Conservation (phyloP, 1,139 yeast genomes). For the Eremothecium cymbalariae region DNA sequence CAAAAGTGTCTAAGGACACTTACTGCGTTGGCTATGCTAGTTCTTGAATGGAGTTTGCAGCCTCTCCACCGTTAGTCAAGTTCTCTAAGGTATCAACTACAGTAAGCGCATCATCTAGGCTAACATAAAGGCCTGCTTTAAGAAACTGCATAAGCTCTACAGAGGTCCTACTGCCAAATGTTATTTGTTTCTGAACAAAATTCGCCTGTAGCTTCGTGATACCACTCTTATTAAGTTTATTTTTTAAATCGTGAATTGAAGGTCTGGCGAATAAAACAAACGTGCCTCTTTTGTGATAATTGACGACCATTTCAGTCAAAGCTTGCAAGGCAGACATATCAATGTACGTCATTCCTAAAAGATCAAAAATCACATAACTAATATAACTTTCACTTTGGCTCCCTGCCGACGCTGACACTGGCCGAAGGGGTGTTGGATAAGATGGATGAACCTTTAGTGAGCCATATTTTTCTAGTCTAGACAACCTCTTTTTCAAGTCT, state of each 20-base stretch:
- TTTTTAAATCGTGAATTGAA: neutral
- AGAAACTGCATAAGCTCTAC: neutral
- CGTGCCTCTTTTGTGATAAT: constrained; percentile 50
- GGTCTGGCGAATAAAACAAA: constrained; percentile 53
- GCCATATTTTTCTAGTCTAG: constrained; percentile 77
- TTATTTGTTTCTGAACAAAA: neutral
- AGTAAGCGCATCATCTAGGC: constrained; percentile 2
- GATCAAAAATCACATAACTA: constrained; percentile 65
- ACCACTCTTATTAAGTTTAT: constrained; percentile 1
- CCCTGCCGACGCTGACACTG: constrained; percentile 46
- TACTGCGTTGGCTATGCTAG: too few relatives aligned
- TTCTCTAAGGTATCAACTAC: neutral
- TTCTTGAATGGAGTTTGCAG: too few relatives aligned
- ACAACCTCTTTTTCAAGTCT: constrained; percentile 66
- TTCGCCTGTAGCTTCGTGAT: constrained; percentile 1
- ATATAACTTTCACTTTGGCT: constrained; percentile 48
- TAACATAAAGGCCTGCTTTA: neutral
- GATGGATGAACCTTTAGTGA: constrained; percentile 72
- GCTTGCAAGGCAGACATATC: constrained; percentile 88
- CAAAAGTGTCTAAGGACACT: too few relatives aligned
- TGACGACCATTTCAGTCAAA: constrained; percentile 48
- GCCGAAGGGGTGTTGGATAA: neutral
- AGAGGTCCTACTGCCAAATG: neutral
- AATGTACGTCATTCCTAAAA: constrained; percentile 76
- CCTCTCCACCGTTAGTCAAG: too few relatives aligned